Base-by-base conservation (phyloP, 371 early-diverging fungal genomes). In the Mortierella sp. region DNA sequence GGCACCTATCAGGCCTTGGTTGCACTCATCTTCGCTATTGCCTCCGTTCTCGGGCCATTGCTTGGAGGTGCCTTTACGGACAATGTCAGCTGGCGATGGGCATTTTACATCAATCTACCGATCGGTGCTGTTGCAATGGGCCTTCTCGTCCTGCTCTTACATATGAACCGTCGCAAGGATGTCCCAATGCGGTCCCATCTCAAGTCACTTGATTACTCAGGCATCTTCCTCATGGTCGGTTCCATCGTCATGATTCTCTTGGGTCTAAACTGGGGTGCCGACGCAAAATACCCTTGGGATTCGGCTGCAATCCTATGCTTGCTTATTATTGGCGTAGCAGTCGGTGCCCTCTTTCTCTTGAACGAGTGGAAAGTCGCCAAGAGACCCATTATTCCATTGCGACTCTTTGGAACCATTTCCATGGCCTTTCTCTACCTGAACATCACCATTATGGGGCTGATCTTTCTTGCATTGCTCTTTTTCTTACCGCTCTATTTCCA, bases 41-140 rank as follows among this genome's bases (percentile, higher is more conserved):
- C 93, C 2, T 85, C 87, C 43, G 90, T 91, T 0, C 75, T 91
- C 0, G 95, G 94, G 7, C 94, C 94, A 0, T 69, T 92, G 19
- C 51, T 89, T 72, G 95, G 94, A 23, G 95, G 94, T 29, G 89
- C 87, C 6, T 90, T 95, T 43, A 81, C 90, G 1, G 89, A 92
- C 67, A 67, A 87, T n/a, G 68, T 80, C 23, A 80, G 73, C 11
- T 85, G 87, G 85, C 70, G 83, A 48, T 92, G 92, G 86, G 88
- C 87, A 12, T 95, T 93, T 69, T 93, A 88, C 80, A 88, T 93
- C 72, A 93, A 94, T 71, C 68, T 94, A 11, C 94, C 93, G 0
- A 60, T 93, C n/a, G 85, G 91, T 19, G 87, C 82, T 9, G 48
- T 91, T 7, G 68, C 91, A 1, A 68, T 90, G 57, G 21, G 80